Percentiles rank a stretch among this genome's conserved stretches.
These are phyloP conservation scores for Phytopythium vexans DNA, from an alignment of 352 stramenopile genomes.

Conservation along the genomic window DNA sequence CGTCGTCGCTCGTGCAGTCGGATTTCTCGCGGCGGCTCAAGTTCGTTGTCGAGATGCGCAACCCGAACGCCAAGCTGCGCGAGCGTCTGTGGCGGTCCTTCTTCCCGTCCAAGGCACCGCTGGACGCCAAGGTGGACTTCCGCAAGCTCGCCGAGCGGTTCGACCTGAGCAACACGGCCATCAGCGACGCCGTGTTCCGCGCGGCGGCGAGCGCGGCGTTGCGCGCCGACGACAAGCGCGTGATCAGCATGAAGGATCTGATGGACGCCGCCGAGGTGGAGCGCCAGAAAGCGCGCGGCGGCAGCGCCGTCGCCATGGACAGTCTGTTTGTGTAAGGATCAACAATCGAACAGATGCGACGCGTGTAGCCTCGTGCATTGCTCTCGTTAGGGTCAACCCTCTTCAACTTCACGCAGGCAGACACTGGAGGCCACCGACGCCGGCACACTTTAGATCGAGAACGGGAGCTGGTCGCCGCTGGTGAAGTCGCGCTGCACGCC, in stretches of 20 bases:
- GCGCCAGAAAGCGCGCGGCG: constrained; percentile 61
- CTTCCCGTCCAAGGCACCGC: constrained; percentile 64
- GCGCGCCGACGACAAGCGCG: constrained; percentile 47
- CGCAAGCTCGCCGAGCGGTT: constrained; percentile 65
- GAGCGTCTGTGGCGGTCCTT: constrained; percentile 74
- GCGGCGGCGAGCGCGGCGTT: constrained; percentile 69
- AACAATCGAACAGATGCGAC: no score
- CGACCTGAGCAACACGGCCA: constrained; percentile 72
- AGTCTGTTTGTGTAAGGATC: constrained; percentile 71
- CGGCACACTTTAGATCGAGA: constrained; percentile 53
- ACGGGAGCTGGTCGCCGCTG: constrained; percentile 90
- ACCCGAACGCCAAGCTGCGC: constrained; percentile 66
- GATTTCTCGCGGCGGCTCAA: constrained; percentile 76
- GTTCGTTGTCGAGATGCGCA: constrained; percentile 85
- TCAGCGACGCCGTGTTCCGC: constrained; percentile 83
- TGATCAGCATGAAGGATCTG: constrained; percentile 83
- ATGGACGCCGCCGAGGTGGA: constrained; percentile 70
- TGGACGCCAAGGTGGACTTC: constrained; percentile 69
- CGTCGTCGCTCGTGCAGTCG: constrained; percentile 49
- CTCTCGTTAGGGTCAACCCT: neutral
- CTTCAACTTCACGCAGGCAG: no score
- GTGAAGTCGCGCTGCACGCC: constrained; percentile 92
- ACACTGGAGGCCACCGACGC: neutral
- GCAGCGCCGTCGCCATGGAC: constrained; percentile 58
- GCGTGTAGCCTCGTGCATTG: neutral